A percentile compares a stretch with the other conserved stretches of the same genome.
Evolutionary conservation across 164 flowering plant genomes (phyloP).

Genomic region (Kingdonia uniflora): DNA sequence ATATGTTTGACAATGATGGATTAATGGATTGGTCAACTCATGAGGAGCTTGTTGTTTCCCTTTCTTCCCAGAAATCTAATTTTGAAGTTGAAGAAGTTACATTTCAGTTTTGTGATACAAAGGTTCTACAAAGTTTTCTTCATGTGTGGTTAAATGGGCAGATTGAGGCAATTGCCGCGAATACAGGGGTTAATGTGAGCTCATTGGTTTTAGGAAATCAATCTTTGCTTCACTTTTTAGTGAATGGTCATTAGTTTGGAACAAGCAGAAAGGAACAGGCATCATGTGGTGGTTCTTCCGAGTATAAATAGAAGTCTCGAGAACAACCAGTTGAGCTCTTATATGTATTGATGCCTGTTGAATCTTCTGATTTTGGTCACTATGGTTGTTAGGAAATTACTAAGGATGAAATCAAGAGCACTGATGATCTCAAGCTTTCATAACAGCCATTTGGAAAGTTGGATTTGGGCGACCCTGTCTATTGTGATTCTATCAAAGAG

Average conservation of each 20-base stretch:
- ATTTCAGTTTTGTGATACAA: slow-evolving; percentile 15
- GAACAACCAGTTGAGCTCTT: slow-evolving; percentile 33
- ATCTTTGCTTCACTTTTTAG: slow-evolving; percentile 59
- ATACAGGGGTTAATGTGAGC: slow-evolving; percentile 28
- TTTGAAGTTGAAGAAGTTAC: slow-evolving; percentile 22
- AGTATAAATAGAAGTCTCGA: slow-evolving; percentile 15
- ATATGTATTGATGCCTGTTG: slow-evolving; percentile 43
- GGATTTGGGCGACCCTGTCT: slow-evolving; percentile 45
- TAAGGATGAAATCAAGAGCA: slow-evolving; percentile 17
- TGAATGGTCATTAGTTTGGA: slow-evolving; percentile 22
- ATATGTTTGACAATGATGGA: slow-evolving; percentile 22
- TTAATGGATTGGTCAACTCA: slow-evolving; percentile 42
- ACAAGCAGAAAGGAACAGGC: slow-evolving; percentile 14
- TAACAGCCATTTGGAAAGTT: slow-evolving; percentile 31
- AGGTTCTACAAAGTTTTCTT: slow-evolving; percentile 37
- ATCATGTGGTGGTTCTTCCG: slow-evolving; percentile 13
- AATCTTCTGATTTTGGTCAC: slow-evolving; percentile 22
- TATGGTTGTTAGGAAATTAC: slow-evolving; percentile 42
- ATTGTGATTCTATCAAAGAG: slow-evolving; percentile 29
- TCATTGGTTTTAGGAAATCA: slow-evolving; percentile 53
- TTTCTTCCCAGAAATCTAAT: slow-evolving; percentile 20
- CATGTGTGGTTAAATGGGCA: slow-evolving; percentile 64
- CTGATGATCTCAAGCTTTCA: slow-evolving; percentile 18
- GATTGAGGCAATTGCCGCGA: slow-evolving; percentile 34
- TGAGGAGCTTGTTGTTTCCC: slow-evolving; percentile 35